Evolutionary conservation across 106 monocot genomes (phyloP).

Genomic region (Agapanthus africanus): DNA sequence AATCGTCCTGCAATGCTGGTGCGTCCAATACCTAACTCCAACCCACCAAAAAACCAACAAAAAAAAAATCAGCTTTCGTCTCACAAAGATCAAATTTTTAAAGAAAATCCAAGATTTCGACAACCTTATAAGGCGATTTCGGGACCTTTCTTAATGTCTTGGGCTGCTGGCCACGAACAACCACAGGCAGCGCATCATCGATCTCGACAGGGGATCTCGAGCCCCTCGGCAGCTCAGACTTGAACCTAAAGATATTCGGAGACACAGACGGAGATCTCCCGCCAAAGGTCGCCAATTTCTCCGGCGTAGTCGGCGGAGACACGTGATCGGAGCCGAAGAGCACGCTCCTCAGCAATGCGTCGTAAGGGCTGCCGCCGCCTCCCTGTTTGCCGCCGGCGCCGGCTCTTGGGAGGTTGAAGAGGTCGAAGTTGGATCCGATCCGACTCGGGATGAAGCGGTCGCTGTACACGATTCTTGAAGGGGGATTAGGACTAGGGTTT

Average conservation of each 20-base stretch:
- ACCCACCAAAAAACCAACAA: too few species aligned
- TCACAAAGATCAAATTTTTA: not conserved
- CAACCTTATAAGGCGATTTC: slow-evolving; percentile 79
- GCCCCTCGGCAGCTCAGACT: slow-evolving; percentile 56
- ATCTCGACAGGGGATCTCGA: slow-evolving; percentile 22
- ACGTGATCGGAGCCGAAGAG: slow-evolving; percentile 55
- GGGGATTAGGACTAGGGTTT: slow-evolving; percentile 7
- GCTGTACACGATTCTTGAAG: slow-evolving; percentile 51
- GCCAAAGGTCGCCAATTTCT: not conserved
- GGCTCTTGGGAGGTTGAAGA: slow-evolving; percentile 41
- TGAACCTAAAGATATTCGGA: slow-evolving; percentile 78
- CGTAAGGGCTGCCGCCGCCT: slow-evolving; percentile 35
- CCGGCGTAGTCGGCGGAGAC: slow-evolving; percentile 32
- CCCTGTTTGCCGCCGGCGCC: slow-evolving; percentile 10
- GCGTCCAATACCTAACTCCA: slow-evolving; percentile 86
- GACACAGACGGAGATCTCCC: slow-evolving; percentile 25
- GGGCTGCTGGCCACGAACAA: slow-evolving; percentile 24
- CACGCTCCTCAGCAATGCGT: slow-evolving; percentile 49
- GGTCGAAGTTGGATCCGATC: slow-evolving; percentile 62
- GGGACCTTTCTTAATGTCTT: slow-evolving; percentile 62
- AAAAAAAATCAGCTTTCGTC: not conserved
- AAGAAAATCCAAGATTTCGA: not conserved
- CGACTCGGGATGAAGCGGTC: slow-evolving; percentile 85
- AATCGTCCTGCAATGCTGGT: slow-evolving; percentile 94
- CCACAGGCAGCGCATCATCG: slow-evolving; percentile 44